Percentiles rank a stretch among this genome's conserved stretches.
Conservation (phyloP, 768 basidiomycete species). For the Pulveroboletus sp. region DNA sequence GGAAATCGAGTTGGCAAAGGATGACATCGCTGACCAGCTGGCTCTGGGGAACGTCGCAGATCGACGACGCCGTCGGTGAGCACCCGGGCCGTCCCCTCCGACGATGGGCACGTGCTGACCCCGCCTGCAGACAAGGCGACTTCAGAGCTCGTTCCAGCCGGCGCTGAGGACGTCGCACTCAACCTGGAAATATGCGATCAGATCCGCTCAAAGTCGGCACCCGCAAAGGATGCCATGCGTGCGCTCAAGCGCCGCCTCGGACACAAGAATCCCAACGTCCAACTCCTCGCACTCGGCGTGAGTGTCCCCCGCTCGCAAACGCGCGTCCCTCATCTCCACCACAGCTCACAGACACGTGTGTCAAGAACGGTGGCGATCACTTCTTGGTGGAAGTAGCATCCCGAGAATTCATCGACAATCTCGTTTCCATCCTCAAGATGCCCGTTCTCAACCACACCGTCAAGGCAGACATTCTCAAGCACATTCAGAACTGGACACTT, state of each 20-base stretch:
- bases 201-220: slow-evolving; percentile 86
- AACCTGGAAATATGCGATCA: slow-evolving; percentile 96
- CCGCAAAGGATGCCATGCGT: slow-evolving; percentile 83
- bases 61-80: slow-evolving; percentile 80
- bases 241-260: slow-evolving; percentile 81
- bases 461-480: slow-evolving; percentile 68
- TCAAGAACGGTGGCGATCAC: slow-evolving; percentile 96
- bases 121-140: slow-evolving; percentile 80
- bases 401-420: slow-evolving; percentile 90
- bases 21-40: slow-evolving; percentile 65
- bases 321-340: slow-evolving; percentile 1
- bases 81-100: not conserved
- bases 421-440: slow-evolving; percentile 82
- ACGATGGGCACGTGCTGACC: slow-evolving; percentile 9
- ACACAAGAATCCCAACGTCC: slow-evolving; percentile 96
- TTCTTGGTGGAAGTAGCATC: slow-evolving; percentile 83
- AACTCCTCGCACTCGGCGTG: slow-evolving; percentile 81
- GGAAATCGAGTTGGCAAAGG: slow-evolving; percentile 1
- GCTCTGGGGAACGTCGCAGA: slow-evolving; percentile 79
- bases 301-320: slow-evolving; percentile 31
- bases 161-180: slow-evolving; percentile 85
- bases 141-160: slow-evolving; percentile 79
- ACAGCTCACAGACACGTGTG: slow-evolving; percentile 83
- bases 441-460: slow-evolving; percentile 77
- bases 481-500: slow-evolving; percentile 91